Base-by-base conservation (phyloP, 805 yeast species). In the Gaillardinia entomophila region DNA sequence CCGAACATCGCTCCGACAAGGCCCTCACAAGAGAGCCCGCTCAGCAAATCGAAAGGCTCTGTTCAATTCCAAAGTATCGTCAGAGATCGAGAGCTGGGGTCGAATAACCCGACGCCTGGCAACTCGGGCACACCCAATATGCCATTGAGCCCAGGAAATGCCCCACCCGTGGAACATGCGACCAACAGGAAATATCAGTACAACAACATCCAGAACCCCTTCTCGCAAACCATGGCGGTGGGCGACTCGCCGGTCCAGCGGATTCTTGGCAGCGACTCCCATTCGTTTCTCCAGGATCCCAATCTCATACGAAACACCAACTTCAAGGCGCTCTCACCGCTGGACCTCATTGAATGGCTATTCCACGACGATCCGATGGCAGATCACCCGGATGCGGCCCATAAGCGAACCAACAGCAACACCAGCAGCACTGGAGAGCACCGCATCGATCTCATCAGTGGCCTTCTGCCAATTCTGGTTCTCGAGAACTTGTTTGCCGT, bases 281-380 rank as follows among this genome's bases (percentile, higher is more conserved):
- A 19, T 6, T 19, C 22, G 10, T 6, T 6, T 10, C 6, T 19
- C 8, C 22, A 6, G 8, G 10, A 19, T 6, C 22, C 22, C 10
- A n/a, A n/a, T n/a, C n/a, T n/a, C n/a, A n/a, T n/a, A n/a, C n/a
- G n/a, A n/a, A n/a, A n/a, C n/a, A 19, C 10, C 6, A 10, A 10
- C 8, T 19, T 19, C 6, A 32, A 33, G 34, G 36, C 43, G 5
- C 33, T 50, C 8, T 52, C 59, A 2, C 60, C 61, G 1, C 45
- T 57, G 3, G 57, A 56, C 28, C 37, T 56, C 32, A 53, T 54
- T 14, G 61, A 55, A 28, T 55, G 59, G 61, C 37, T 56, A 2
- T 54, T 54, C 26, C 49, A 49, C 23, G 49, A 51, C 17, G 53
- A 55, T 22, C 20, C 41, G 4, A 26, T 37, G 31, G 8, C 22